Base-by-base conservation (phyloP, 305 asterid genomes). In the Solanum hybrid region DNA sequence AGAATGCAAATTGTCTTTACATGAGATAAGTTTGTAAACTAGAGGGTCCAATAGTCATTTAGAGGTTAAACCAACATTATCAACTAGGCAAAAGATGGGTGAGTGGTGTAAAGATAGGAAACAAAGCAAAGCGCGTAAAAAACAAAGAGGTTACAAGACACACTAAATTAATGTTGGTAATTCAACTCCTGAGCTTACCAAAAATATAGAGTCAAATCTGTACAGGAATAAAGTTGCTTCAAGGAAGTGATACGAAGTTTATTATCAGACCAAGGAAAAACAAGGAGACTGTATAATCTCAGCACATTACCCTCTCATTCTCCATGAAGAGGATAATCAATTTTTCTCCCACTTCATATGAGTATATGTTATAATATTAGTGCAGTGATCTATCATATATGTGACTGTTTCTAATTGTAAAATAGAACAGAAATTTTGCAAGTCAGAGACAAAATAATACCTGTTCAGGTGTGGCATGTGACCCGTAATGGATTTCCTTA, bases 381-480 rank as follows among this genome's bases (percentile, higher is more conserved):
- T 20, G 76, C 22, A 84, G 5, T 33, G 12, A 84, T 84, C n/a
- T 82, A 22, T 27, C 73, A 83, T 17, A 84, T 11, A 84, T 57
- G 75, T 57, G 33, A 45, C 76, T 85, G 77, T 61, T 85, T 85
- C 45, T 31, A 57, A 85, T 29, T 51, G 88, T 29, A 51, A 20
- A 31, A 51, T 57, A 83, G 15, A 51, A 10, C 36, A 85, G 41
- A 85, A 57, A 51, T 17, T 29, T 51, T 22, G 45, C 88, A 85
- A 51, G 88, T 72, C 88, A 85, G 33, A 51, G 32, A 57, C 78
- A 87, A 84, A 13, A 73, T 61, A 37, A 24, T 89, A 96, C 99
- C 98, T 97, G 98, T 89, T 97, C 99, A 89, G 95, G 87, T 36
- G 99, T 96, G 29, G 99, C 99, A 94, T 93, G 90, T 91, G 98